Base-by-base conservation (phyloP, 2,329 filamentous ascomycete genomes). In the Trichoderma atroviride region DNA sequence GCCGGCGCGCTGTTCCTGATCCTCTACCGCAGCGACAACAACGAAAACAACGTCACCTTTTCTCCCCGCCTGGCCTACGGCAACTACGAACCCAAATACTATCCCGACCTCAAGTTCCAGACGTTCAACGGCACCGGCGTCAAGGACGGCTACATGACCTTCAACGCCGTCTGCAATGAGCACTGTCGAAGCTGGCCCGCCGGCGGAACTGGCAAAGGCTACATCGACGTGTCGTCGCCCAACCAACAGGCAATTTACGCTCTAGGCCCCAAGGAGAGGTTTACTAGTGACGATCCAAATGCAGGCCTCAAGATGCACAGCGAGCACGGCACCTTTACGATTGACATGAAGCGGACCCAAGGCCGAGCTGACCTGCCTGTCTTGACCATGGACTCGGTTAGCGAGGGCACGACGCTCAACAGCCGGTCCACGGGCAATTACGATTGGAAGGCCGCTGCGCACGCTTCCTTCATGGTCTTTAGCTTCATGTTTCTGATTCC, bases 401-500 rank as follows among this genome's bases (percentile, higher is more conserved):
- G 74, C 59, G 79, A 80, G 24, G 83, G 81, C 19, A 78, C 81
- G 27, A 74, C 70, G 61, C 76, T 80, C 56, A 72, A 78, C 53
- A 78, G 74, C 27, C 73, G 74, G 60, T 73, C 73, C 13, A 75
- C 73, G 7, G 78, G 80, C 68, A 74, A 74, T 55, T 71, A 71
- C 1, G 83, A 86, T 65, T 77, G 74, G 72, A 80, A 77, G 71
- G 80, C 82, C 0, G 80, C 81, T 5, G 77, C 81, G 4, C 84
- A 88, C 60, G 82, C 80, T 7, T 75, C 83, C 4, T 74, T 87
- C 57, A 90, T 90, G 88, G 79, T 87, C 50, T 75, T 87, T 13
- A 81, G 81, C 14, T 85, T 89, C 69, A 79, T 88, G 3, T 81
- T 84, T 19, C 72, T 89, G 58, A 84, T 88, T 75, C 88, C 88